These are phyloP conservation scores for Starmerella roubikii DNA, from an alignment of 805 yeast species.

Conservation along the genomic window DNA sequence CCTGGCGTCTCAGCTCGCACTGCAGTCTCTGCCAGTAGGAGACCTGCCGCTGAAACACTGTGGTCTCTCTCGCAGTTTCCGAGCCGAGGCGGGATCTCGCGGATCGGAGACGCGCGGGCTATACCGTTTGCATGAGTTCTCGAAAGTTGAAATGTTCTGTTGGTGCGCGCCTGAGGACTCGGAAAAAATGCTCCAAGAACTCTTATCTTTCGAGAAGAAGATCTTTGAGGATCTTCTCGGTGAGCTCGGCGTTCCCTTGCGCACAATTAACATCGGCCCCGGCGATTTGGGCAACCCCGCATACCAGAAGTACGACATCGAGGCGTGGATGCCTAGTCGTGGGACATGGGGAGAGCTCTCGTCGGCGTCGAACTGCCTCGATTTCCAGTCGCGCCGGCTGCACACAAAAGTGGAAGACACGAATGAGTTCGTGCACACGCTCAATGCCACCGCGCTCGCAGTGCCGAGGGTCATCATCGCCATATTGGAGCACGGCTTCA, in stretches of 20 bases:
- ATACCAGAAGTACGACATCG: slow-evolving; percentile 77
- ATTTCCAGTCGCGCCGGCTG: slow-evolving; percentile 76
- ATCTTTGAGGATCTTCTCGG: slow-evolving; percentile 31
- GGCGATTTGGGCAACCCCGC: slow-evolving; percentile 93
- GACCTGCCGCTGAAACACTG: slow-evolving; percentile 16
- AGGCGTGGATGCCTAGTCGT: slow-evolving; percentile 97
- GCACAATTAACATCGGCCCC: slow-evolving; percentile 77
- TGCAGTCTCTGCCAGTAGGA: slow-evolving; percentile 31
- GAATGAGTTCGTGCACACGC: slow-evolving; percentile 52
- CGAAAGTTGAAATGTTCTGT: slow-evolving; percentile 82
- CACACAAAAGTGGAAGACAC: slow-evolving; percentile 33
- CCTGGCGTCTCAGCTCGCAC: slow-evolving; percentile 62
- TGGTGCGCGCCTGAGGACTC: slow-evolving; percentile 38
- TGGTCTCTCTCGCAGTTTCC: slow-evolving; percentile 73
- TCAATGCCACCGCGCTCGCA: slow-evolving; percentile 94
- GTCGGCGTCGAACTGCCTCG: slow-evolving; percentile 83
- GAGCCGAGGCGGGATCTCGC: slow-evolving; percentile 96
- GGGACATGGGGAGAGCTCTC: slow-evolving; percentile 86
- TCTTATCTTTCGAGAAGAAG: slow-evolving; percentile 51
- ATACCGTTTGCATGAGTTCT: slow-evolving; percentile 90
- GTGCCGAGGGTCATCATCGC: slow-evolving; percentile 85
- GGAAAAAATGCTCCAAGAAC: slow-evolving; percentile 29
- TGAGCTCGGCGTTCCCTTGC: slow-evolving; percentile 64
- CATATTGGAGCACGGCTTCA: slow-evolving; percentile 68
- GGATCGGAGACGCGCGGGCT: slow-evolving; percentile 87